These are phyloP conservation scores for Pyrenophora seminiperda DNA, from an alignment of 2,329 filamentous ascomycete species.

Conservation along the genomic window DNA sequence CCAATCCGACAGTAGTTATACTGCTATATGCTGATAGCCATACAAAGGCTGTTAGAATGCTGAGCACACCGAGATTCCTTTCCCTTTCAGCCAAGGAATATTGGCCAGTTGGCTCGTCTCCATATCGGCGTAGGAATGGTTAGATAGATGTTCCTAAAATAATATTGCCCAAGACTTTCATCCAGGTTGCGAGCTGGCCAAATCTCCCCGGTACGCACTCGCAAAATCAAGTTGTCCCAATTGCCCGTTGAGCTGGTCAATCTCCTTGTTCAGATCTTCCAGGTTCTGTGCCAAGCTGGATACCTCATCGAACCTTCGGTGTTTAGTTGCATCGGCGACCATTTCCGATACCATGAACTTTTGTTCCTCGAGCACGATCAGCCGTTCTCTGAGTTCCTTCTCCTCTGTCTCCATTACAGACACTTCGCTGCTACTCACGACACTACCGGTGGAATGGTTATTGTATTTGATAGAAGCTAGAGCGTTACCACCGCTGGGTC, in stretches of 20 bases:
- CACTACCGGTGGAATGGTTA: conserved; percentile 58
- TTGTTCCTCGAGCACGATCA: conserved; percentile 89
- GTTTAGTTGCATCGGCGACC: conserved; percentile 76
- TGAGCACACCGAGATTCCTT: no score
- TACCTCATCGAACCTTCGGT: conserved; percentile 85
- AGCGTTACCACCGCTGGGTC: conserved; percentile 48
- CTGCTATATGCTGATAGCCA: not conserved
- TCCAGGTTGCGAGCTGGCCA: conserved; percentile 31
- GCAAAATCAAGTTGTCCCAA: conserved; percentile 70
- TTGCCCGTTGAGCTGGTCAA: conserved; percentile 68
- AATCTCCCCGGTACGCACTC: conserved; percentile 51
- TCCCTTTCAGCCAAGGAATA: not conserved
- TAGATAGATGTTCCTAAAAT: not conserved
- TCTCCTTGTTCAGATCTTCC: conserved; percentile 81
- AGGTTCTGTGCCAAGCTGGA: conserved; percentile 77
- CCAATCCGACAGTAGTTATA: no score
- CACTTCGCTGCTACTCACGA: conserved; percentile 62
- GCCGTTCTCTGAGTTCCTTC: conserved; percentile 75
- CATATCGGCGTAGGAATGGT: not conserved
- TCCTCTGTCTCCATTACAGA: conserved; percentile 80
- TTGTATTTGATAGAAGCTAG: conserved; percentile 66
- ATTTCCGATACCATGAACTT: conserved; percentile 87
- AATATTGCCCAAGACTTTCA: conserved; percentile 13
- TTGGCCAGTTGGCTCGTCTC: not conserved
- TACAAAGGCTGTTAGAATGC: no score